A percentile compares a stretch with the other conserved stretches of the same genome.
Evolutionary conservation across 768 basidiomycete genomes (phyloP).

Genomic region (Tricholoma flavovirens): DNA sequence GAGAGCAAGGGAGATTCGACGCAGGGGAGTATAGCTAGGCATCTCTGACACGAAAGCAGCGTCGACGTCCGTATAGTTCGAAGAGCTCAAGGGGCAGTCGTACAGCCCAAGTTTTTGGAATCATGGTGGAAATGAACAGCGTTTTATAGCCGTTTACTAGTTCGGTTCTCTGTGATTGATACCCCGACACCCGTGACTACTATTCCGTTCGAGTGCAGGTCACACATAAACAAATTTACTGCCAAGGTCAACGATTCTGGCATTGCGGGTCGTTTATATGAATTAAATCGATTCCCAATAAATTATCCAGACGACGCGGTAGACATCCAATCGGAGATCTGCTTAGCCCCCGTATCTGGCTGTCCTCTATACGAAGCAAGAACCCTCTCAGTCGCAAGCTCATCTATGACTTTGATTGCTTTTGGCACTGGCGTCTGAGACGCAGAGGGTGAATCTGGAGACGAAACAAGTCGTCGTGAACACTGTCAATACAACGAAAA

Average conservation of each 20-base stretch:
- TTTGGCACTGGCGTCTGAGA: constrained; percentile 57
- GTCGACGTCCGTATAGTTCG: not conserved
- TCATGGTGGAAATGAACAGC: constrained; percentile 2
- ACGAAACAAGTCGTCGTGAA: constrained; percentile 46
- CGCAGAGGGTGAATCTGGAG: constrained; percentile 38
- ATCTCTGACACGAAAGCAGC: constrained; percentile 9
- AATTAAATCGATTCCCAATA: not conserved
- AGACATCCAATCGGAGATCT: constrained; percentile 28
- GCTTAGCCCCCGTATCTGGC: constrained; percentile 34
- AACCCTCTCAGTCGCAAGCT: constrained; percentile 67
- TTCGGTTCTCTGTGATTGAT: too few species aligned
- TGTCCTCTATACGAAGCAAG: constrained; percentile 54
- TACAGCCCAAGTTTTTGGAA: not conserved
- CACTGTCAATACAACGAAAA: constrained; percentile 36
- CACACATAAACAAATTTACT: not conserved
- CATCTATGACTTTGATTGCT: constrained; percentile 54
- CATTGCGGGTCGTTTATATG: too few species aligned
- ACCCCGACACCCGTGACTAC: too few species aligned
- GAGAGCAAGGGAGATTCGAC: constrained; percentile 33
- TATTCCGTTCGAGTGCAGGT: not conserved
- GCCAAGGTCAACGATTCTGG: too few species aligned
- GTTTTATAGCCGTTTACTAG: constrained; percentile 7
- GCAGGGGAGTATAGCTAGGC: constrained; percentile 20
- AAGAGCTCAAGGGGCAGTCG: not conserved
- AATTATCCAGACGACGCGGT: not conserved